Conservation (phyloP, 2,329 filamentous ascomycete genomes). For the Penicillium brevicompactum region DNA sequence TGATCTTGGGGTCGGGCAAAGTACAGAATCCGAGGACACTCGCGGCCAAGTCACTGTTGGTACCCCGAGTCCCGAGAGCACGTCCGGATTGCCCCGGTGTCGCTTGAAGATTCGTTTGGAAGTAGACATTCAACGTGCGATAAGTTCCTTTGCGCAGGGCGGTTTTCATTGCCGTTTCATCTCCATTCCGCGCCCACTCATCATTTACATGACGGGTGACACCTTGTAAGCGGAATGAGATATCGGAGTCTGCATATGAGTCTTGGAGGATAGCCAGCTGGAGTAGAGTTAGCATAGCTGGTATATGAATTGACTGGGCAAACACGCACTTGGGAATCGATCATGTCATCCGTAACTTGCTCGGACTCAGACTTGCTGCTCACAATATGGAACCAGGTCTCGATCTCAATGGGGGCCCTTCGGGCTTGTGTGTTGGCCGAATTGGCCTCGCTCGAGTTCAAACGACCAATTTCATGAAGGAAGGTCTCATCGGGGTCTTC, state of each 20-base stretch:
- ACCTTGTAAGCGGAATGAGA: constrained; percentile 54
- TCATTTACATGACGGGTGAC: constrained; percentile 56
- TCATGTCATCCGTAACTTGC: constrained; percentile 36
- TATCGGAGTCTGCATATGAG: constrained; percentile 47
- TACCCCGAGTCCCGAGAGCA: constrained; percentile 23
- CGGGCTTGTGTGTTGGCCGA: constrained; percentile 19
- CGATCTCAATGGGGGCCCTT: constrained; percentile 36
- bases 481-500: constrained; percentile 30
- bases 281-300: background rate
- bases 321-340: constrained; percentile 37
- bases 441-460: constrained; percentile 21
- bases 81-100: constrained; percentile 26
- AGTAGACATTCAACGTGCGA: constrained; percentile 60
- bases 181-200: constrained; percentile 54
- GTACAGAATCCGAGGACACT: constrained; percentile 59
- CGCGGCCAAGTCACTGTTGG: constrained; percentile 21
- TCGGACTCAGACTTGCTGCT: constrained; percentile 31
- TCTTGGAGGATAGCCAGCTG: constrained; percentile 46
- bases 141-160: constrained; percentile 58
- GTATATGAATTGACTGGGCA: constrained; percentile 5
- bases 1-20: constrained; percentile 46
- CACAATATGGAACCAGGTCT: constrained; percentile 49
- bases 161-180: constrained; percentile 55
- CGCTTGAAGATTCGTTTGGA: constrained; percentile 55
- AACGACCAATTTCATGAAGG: constrained; percentile 26